Percentiles rank a stretch among this genome's conserved stretches.
Conservation (phyloP, 495 filamentous ascomycete species). For the Penicillium nucicola region DNA sequence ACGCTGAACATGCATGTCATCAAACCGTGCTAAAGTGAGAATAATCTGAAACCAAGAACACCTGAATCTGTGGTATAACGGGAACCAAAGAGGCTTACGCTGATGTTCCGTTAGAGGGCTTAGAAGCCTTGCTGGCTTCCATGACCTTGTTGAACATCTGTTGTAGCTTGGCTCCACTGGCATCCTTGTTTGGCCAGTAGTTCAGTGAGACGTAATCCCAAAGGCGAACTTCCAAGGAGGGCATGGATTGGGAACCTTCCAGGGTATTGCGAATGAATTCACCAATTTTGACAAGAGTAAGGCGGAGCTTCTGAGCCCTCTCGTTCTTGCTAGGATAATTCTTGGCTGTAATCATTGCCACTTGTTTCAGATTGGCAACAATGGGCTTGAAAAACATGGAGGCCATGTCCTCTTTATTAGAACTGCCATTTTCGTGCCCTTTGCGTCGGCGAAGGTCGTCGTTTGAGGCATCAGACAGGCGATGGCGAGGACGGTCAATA, state of each 20-base stretch:
- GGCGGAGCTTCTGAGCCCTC: conserved; percentile 47
- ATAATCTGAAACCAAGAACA: conserved; percentile 5
- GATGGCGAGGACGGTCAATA: conserved; percentile 31
- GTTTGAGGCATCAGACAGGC: conserved; percentile 37
- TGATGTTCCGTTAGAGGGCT: conserved; percentile 26
- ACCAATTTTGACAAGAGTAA: conserved; percentile 47
- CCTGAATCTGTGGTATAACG: neutral
- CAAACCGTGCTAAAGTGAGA: conserved; percentile 4
- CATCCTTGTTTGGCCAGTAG: conserved; percentile 51
- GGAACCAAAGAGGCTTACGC: conserved; percentile 3
- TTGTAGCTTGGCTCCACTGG: conserved; percentile 40
- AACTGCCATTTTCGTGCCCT: conserved; percentile 38
- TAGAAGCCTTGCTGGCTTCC: conserved; percentile 29
- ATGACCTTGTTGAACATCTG: conserved; percentile 49
- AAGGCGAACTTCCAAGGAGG: conserved; percentile 41
- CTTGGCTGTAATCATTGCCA: conserved; percentile 61
- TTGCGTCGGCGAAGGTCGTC: conserved; percentile 44
- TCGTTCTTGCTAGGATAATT: conserved; percentile 57
- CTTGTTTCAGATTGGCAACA: conserved; percentile 52
- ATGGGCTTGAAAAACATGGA: conserved; percentile 58
- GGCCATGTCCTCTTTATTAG: conserved; percentile 51
- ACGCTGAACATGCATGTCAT: conserved; percentile 16
- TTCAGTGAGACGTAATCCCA: conserved; percentile 48
- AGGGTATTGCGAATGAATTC: conserved; percentile 43
- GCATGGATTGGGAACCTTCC: conserved; percentile 29